A percentile compares a stretch with the other conserved stretches of the same genome.
These are phyloP conservation scores for Wickerhamiella hasegawae DNA, from an alignment of 805 yeast genomes.

Conservation along the genomic window DNA sequence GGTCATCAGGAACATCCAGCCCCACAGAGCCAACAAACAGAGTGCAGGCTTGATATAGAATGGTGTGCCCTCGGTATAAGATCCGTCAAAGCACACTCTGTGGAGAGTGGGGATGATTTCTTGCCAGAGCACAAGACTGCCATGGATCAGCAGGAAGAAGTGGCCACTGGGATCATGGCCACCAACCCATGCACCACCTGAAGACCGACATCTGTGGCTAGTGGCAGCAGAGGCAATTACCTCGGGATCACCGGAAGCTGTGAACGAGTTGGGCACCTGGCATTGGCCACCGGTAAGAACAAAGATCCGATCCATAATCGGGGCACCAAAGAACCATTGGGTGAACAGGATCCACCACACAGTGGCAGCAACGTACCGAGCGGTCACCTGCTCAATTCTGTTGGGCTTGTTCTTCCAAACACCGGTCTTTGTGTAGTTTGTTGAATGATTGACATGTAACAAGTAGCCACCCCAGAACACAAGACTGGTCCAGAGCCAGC, in stretches of 20 bases:
- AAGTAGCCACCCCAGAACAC: conserved; percentile 20
- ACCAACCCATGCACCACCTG: conserved; percentile 58
- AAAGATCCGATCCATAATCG: conserved; percentile 80
- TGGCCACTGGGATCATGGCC: conserved; percentile 98
- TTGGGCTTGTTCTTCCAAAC: not conserved
- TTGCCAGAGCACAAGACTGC: conserved; percentile 46
- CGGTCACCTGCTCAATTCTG: conserved; percentile 2
- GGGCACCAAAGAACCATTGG: conserved; percentile 74
- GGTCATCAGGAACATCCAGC: conserved; percentile 79
- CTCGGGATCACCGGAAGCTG: conserved; percentile 21
- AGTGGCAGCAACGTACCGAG: conserved; percentile 40
- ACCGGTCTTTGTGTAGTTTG: not conserved
- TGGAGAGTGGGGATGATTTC: conserved; percentile 34
- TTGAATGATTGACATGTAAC: conserved; percentile 2
- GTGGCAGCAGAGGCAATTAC: conserved; percentile 2
- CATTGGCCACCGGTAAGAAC: conserved; percentile 74
- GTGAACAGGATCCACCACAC: conserved; percentile 75
- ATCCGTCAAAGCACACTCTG: too few relatives aligned
- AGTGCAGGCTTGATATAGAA: conserved; percentile 18
- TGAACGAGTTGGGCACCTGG: conserved; percentile 11
- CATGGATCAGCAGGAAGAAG: conserved; percentile 57
- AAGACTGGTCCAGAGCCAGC: conserved; percentile 81
- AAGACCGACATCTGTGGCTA: conserved; percentile 28
- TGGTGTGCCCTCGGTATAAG: too few relatives aligned
- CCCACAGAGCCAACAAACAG: conserved; percentile 40